A percentile compares a stretch with the other conserved stretches of the same genome.
Conservation (phyloP, 331 rosid genomes). For the Malus hybrid region DNA sequence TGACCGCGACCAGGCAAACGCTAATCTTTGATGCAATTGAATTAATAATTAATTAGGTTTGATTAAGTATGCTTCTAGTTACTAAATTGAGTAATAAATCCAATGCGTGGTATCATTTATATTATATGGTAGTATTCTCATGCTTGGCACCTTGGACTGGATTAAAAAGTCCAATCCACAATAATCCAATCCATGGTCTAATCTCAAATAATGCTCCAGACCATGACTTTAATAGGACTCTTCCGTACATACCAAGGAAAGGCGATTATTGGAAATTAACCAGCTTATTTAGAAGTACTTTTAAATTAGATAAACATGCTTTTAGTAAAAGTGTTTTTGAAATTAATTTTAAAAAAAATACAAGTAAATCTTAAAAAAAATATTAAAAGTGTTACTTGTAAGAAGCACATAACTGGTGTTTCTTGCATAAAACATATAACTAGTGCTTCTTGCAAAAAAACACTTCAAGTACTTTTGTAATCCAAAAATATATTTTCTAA, state of each 20-base stretch:
- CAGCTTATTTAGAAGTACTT: too few relatives aligned
- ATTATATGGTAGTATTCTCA: not conserved
- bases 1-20: not conserved
- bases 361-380: too few relatives aligned
- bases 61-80: not conserved
- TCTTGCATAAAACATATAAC: too few relatives aligned
- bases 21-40: not conserved
- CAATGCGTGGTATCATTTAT: not conserved
- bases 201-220: not conserved
- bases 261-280: not conserved
- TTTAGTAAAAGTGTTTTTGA: too few relatives aligned
- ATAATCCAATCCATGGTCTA: not conserved
- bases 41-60: not conserved
- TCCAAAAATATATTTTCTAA: too few relatives aligned
- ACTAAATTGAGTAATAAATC: not conserved
- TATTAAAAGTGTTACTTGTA: fast-evolving
- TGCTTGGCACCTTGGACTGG: not conserved
- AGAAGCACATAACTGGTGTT: too few relatives aligned
- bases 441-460: too few relatives aligned
- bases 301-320: too few relatives aligned
- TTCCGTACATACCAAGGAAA: not conserved
- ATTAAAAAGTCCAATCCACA: not conserved
- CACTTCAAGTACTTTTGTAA: too few relatives aligned
- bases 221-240: not conserved
- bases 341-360: fast-evolving